Percentiles rank a stretch among this genome's conserved stretches.
These are phyloP conservation scores for Epichloe coenophiala DNA, from an alignment of 2,329 filamentous ascomycete species.

Conservation along the genomic window DNA sequence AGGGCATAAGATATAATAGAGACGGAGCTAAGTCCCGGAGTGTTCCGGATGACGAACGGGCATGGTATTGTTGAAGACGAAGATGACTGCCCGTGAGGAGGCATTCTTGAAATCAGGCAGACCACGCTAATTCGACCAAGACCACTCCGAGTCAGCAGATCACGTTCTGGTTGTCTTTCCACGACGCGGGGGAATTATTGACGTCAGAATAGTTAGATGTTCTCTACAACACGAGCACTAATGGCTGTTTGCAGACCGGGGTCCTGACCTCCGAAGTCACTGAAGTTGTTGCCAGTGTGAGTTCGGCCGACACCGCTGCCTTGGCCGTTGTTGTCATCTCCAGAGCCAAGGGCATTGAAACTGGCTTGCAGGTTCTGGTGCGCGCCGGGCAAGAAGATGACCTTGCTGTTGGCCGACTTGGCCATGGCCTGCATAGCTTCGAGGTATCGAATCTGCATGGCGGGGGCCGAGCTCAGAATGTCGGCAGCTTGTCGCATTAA, in stretches of 20 bases:
- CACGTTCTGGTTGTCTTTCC: conserved; percentile 7
- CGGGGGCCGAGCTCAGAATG: conserved; percentile 78
- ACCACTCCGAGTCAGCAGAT: conserved; percentile 19
- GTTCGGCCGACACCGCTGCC: conserved; percentile 41
- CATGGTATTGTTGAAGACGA: conserved; percentile 8
- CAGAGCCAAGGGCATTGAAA: conserved; percentile 30
- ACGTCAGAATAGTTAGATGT: conserved; percentile 49
- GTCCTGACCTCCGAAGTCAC: conserved; percentile 41
- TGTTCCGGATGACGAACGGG: neutral
- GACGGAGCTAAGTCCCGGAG: neutral
- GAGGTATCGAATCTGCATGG: conserved; percentile 96
- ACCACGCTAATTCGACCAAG: conserved; percentile 18
- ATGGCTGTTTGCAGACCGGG: conserved; percentile 64
- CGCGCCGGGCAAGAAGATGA: conserved; percentile 63
- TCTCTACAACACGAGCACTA: conserved; percentile 71
- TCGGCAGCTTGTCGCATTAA: conserved; percentile 89
- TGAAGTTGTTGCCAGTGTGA: conserved; percentile 19
- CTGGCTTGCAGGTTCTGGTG: conserved; percentile 41
- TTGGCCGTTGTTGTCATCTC: conserved; percentile 17
- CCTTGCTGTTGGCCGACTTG: conserved; percentile 79
- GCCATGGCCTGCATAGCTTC: conserved; percentile 99
- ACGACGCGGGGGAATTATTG: neutral
- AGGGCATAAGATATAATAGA: neutral
- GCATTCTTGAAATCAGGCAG: conserved; percentile 20
- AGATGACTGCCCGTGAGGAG: conserved; percentile 4